Evolutionary conservation across 805 yeast genomes (phyloP), one percentile per base, ranked within the genome.

Genomic region (Gaillardinia entomophila): DNA sequence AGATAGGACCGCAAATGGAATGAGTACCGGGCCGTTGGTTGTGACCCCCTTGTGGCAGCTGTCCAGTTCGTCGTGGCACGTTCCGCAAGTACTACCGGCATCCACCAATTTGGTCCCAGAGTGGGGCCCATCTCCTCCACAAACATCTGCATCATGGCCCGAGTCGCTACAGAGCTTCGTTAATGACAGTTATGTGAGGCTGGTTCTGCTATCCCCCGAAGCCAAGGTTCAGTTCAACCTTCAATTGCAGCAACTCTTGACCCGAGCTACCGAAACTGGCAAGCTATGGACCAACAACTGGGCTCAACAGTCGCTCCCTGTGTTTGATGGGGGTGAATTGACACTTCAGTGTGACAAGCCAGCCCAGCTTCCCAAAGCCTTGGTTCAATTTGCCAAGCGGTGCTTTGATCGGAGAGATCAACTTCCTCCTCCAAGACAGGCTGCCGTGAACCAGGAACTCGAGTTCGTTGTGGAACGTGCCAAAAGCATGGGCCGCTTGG

Each of bases 241-340:
- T 6, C 78, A 79, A 46, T 52, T 81, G 31, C 76, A 69, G 43
- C 39, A 49, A 8, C 45, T 77, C 23, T 62, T 81, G 17, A 65
- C 72, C 32, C 40, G 53, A 32, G 83, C 84, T 1, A 63, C 69
- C 12, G 53, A 55, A 2, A 55, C 62, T 29, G 56, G 58, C 15
- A 64, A 62, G 26, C 43, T 79, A 3, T 63, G 69, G 57, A 40
- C 53, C 1, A 77, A 73, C 40, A 69, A 77, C 37, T 81, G 88
- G 88, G 48, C 45, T 3, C 40, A 30, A 8, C 77, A 75, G 48
- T 52, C 54, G 19, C 40, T 80, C 4, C 86, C 86, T 1, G 41
- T 68, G 29, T 43, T 63, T 38, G 61, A 57, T 31, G 38, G 44
- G 17, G 28, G 26, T 12, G 36, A 30, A 3, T 22, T 45, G 26